Evolutionary conservation across 2,329 filamentous ascomycete species (phyloP).

Genomic region (Exophiala sideris): DNA sequence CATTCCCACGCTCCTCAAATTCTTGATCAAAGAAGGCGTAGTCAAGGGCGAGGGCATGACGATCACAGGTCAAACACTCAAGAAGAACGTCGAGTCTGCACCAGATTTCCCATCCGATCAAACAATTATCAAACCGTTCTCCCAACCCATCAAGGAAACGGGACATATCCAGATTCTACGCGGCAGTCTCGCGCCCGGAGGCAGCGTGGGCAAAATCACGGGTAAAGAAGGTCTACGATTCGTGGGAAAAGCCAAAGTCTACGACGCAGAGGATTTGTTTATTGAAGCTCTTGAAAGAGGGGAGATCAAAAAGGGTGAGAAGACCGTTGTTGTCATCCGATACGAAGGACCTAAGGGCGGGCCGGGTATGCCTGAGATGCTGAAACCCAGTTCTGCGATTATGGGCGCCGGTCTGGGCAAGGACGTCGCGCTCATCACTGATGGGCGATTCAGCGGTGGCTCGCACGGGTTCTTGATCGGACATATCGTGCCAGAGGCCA

Average conservation of each 20-base stretch:
- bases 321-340: slow-evolving; percentile 72
- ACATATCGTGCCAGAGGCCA: slow-evolving; percentile 82
- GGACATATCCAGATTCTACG: slow-evolving; percentile 72
- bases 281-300: slow-evolving; percentile 63
- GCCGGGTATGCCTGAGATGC: slow-evolving; percentile 72
- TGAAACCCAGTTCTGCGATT: slow-evolving; percentile 68
- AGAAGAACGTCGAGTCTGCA: slow-evolving; percentile 57
- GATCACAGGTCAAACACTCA: slow-evolving; percentile 58
- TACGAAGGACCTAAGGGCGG: slow-evolving; percentile 72
- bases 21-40: slow-evolving; percentile 56
- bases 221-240: slow-evolving; percentile 70
- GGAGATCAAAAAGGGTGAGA: slow-evolving; percentile 71
- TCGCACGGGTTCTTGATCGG: slow-evolving; percentile 85
- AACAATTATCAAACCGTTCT: slow-evolving; percentile 64
- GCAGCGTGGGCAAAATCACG: slow-evolving; percentile 72
- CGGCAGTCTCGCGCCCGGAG: slow-evolving; percentile 66
- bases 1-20: slow-evolving; percentile 56
- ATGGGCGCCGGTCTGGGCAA: slow-evolving; percentile 70
- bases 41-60: slow-evolving; percentile 60
- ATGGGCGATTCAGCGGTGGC: slow-evolving; percentile 75
- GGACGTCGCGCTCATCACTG: slow-evolving; percentile 69
- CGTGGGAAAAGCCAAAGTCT: slow-evolving; percentile 66
- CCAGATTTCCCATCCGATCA: slow-evolving; percentile 66
- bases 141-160: slow-evolving; percentile 66
- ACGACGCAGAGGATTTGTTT: slow-evolving; percentile 67